Evolutionary conservation across 768 basidiomycete species (phyloP), one percentile per base, ranked within the genome.

Genomic region (Termitomyces heimii): DNA sequence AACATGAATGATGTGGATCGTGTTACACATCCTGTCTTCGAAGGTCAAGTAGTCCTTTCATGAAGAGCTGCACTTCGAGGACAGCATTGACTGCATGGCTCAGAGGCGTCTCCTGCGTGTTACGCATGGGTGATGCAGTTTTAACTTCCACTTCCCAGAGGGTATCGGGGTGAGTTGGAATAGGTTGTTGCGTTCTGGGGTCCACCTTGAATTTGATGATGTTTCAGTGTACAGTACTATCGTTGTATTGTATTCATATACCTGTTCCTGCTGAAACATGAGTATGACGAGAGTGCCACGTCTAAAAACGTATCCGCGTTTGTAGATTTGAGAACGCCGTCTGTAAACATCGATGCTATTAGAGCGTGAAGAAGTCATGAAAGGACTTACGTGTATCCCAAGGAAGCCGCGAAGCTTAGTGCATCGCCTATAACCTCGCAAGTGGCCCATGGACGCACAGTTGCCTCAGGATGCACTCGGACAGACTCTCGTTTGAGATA

Each of bases 91-190:
- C 83, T 9, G 83, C 78, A 16, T 78, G 76, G 55, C 78, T 82
- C n/a, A 92, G 75, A 5, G 90, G 91, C 2, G 81, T 86, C 59
- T 87, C 85, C 67, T 86, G 89, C 0, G 85, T 88, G 57, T 89
- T 90, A 16, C 87, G 82, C 44, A 89, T 83, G 6, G 92, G 92
- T 3, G 78, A 76, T 2, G 89, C 88, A 1, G 91, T 91, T 68
- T 89, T 92, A 50, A 92, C 90, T 72, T 93, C 88, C 37, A 94
- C 89, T 67, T 92, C 87, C 91, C 91, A 94, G 5, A 90, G 76
- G 0, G 89, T 89, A 62, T 89, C 89, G 8, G 83, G 72, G 55
- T 89, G 87, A n/a, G 88, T 88, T 37, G 88, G 85, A 45, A 85
- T 85, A 0, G 88, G 85, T 61, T 85, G 82, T 53, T 85, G 85